phyloP scores from a whole-genome alignment of 148 eudicot genomes.

The Diospyros lotus region DNA sequence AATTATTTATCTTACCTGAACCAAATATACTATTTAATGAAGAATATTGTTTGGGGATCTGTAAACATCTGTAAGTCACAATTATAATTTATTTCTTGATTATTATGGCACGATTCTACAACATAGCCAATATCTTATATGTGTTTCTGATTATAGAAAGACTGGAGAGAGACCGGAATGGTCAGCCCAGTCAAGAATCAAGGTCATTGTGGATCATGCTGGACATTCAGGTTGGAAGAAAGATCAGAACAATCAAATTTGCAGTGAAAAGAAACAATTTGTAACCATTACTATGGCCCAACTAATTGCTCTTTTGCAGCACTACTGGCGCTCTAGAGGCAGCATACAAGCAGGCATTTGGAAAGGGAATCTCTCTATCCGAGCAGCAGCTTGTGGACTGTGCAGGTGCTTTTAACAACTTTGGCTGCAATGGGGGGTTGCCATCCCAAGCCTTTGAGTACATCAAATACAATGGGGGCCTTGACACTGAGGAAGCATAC shows the following conservation, averaged over 20 bases:
- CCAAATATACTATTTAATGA: neutral
- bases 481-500: slow-evolving; percentile 89
- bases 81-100: slow-evolving; percentile 2
- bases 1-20: neutral
- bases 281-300: neutral
- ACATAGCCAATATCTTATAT: slow-evolving; percentile 1
- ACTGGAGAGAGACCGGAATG: slow-evolving; percentile 86
- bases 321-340: slow-evolving; percentile 98
- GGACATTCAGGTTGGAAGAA: slow-evolving; percentile 86
- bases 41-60: neutral
- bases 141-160: slow-evolving; percentile 56
- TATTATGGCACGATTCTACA: neutral
- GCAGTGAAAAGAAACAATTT: neutral
- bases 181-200: slow-evolving; percentile 94
- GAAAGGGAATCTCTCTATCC: slow-evolving; percentile 77
- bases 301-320: slow-evolving; percentile 34
- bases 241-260: neutral
- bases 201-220: slow-evolving; percentile 94
- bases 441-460: slow-evolving; percentile 99
- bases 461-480: slow-evolving; percentile 87
- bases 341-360: slow-evolving; percentile 88
- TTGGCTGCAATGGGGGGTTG: slow-evolving; percentile 89
- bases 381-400: slow-evolving; percentile 99
- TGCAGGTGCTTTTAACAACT: slow-evolving; percentile 74
- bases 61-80: neutral